Conservation (phyloP, 108 stramenopile species). For the Cyclotella choctawhatcheeana region DNA sequence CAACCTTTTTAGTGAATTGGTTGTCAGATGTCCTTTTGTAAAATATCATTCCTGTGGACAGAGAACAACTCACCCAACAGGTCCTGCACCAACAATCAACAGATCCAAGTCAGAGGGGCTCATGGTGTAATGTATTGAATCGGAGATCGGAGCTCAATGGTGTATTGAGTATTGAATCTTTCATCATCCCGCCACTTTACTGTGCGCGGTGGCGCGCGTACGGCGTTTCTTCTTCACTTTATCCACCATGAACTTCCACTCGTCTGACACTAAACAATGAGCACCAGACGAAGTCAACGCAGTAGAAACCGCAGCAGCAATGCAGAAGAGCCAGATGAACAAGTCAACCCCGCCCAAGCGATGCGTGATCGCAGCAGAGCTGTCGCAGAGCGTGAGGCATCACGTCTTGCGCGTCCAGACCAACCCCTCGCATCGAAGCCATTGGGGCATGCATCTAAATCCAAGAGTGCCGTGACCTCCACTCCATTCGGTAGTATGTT, state of each 20-base stretch:
- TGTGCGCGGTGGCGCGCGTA: background rate
- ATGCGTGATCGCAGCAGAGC: constrained; percentile 77
- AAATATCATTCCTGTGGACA: too few relatives aligned
- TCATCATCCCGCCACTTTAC: background rate
- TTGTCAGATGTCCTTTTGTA: too few relatives aligned
- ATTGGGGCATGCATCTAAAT: constrained; percentile 68
- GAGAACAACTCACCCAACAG: too few relatives aligned
- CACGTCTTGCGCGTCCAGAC: constrained; percentile 70
- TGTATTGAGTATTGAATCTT: background rate
- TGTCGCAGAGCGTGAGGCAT: constrained; percentile 84
- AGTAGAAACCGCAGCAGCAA: background rate
- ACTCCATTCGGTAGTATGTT: constrained; percentile 70
- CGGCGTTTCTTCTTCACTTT: background rate
- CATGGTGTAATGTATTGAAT: too few relatives aligned
- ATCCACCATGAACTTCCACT: background rate
- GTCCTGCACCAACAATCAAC: constrained; percentile 8
- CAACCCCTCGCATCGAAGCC: constrained; percentile 17
- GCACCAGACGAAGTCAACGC: constrained; percentile 16
- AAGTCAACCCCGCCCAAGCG: constrained; percentile 43
- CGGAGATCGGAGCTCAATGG: too few relatives aligned
- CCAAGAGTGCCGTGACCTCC: constrained; percentile 73
- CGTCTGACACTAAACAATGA: background rate
- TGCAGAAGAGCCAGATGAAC: constrained; percentile 2
- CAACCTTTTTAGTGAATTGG: too few relatives aligned
- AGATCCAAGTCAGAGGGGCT: background rate